Percentiles rank a stretch among this genome's conserved stretches.
Conservation (phyloP, 2,329 filamentous ascomycete genomes). For the Alternaria burnsii region DNA sequence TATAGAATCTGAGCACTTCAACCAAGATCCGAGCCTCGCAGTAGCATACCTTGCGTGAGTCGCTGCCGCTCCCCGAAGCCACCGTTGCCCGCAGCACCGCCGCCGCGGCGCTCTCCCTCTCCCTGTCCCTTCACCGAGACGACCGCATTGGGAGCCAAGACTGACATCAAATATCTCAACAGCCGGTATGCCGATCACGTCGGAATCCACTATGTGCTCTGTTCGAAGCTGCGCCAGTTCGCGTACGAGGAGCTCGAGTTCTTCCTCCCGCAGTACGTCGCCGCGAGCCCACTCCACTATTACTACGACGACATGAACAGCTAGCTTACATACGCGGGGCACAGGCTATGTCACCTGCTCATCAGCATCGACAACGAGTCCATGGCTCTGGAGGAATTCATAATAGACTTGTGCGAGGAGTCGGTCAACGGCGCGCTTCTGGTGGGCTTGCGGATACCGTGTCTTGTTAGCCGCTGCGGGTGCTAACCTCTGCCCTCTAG, state of each 20-base stretch:
- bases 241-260: conserved; percentile 92
- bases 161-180: conserved; percentile 26
- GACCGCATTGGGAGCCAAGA: conserved; percentile 9
- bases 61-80: conserved; percentile 32
- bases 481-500: conserved; percentile 57
- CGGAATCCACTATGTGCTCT: conserved; percentile 88
- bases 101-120: conserved; percentile 10
- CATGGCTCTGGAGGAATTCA: conserved; percentile 88
- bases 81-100: conserved; percentile 32
- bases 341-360: conserved; percentile 78
- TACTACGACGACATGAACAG: conserved; percentile 23
- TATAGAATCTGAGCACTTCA: conserved; percentile 94
- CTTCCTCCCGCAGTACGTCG: conserved; percentile 73
- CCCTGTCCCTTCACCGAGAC: not conserved
- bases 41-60: conserved; percentile 89
- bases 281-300: conserved; percentile 10
- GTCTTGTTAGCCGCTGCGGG: conserved; percentile 29
- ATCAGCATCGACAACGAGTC: conserved; percentile 91
- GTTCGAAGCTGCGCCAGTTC: conserved; percentile 87
- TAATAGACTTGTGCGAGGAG: conserved; percentile 85
- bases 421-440: conserved; percentile 84
- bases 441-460: conserved; percentile 61
- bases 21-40: conserved; percentile 86
- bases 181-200: conserved; percentile 90
- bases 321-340: conserved; percentile 52